Evolutionary conservation across 441 rosid genomes (phyloP).

Genomic region (Pelargonium australe): DNA sequence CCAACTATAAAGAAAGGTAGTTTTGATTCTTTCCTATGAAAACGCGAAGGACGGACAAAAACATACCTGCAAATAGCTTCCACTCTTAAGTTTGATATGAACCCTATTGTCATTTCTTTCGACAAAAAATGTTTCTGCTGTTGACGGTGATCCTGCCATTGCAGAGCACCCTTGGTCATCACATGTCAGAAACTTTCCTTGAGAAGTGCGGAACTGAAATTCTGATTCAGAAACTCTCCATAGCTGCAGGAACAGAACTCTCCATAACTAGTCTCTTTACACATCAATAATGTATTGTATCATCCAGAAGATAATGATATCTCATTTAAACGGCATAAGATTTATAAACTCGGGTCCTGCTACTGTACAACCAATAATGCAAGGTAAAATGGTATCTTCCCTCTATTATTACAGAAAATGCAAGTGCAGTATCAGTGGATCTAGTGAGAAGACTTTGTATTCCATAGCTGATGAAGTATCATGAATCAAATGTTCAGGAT

Average conservation of each 20-base stretch:
- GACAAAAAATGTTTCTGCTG: constrained; percentile 38
- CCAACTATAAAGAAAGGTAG: neutral
- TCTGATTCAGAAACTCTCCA: constrained; percentile 57
- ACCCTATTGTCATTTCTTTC: constrained; percentile 45
- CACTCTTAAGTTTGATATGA: constrained; percentile 44
- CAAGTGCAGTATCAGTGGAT: too few species aligned
- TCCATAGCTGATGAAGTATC: too few species aligned
- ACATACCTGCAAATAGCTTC: constrained; percentile 58
- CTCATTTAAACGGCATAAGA: neutral
- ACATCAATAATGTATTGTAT: neutral
- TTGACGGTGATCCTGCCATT: constrained; percentile 41
- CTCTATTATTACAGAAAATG: too few species aligned
- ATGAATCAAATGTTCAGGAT: too few species aligned
- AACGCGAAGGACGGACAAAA: constrained; percentile 2
- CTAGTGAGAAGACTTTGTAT: too few species aligned
- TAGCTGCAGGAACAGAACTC: constrained; percentile 35
- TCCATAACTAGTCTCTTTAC: constrained; percentile 12
- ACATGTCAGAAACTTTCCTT: constrained; percentile 63
- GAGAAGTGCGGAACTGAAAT: constrained; percentile 47
- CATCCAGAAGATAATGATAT: neutral
- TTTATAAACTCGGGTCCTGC: neutral
- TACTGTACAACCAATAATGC: neutral
- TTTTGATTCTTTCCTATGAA: neutral
- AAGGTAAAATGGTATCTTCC: too few species aligned
- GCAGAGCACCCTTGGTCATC: constrained; percentile 50